These are phyloP conservation scores for Cystoisospora suis DNA, from an alignment of 169 alveolate genomes.

Conservation along the genomic window DNA sequence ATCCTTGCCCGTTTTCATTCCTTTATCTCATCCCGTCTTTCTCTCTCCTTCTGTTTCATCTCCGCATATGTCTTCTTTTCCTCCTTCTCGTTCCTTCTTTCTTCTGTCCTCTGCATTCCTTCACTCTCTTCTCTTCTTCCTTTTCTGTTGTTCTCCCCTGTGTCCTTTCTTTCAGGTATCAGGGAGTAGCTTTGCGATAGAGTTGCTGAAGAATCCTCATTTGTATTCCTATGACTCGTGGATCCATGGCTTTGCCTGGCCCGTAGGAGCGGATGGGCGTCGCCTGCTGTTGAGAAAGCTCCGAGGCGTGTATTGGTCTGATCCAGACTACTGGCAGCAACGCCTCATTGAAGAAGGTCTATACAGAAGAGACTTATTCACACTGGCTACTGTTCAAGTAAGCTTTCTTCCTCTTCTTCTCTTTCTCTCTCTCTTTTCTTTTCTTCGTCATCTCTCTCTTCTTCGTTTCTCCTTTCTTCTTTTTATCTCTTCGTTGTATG, in stretches of 20 bases:
- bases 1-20: too few species aligned
- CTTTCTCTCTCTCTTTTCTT: background rate
- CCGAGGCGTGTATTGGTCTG: constrained; percentile 64
- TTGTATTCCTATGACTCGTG: constrained; percentile 63
- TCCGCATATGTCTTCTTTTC: too few species aligned
- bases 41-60: too few species aligned
- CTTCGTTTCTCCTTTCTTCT: background rate
- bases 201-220: constrained; percentile 61
- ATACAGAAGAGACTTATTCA: constrained; percentile 62
- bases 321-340: constrained; percentile 69
- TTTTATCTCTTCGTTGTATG: background rate
- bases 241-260: constrained; percentile 61
- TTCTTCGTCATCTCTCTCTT: background rate
- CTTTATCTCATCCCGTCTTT: too few species aligned
- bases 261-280: constrained; percentile 70
- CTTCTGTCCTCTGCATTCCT: background rate
- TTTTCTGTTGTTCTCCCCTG: background rate
- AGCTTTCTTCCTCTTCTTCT: background rate
- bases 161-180: constrained; percentile 35
- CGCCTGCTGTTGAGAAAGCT: constrained; percentile 67
- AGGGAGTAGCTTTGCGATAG: constrained; percentile 63
- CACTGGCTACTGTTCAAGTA: constrained; percentile 70
- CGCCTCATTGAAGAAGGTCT: constrained; percentile 53
- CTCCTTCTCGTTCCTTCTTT: background rate
- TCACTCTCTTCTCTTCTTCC: background rate